phyloP scores from a whole-genome alignment of 805 yeast genomes.

The Komagataella populi region DNA sequence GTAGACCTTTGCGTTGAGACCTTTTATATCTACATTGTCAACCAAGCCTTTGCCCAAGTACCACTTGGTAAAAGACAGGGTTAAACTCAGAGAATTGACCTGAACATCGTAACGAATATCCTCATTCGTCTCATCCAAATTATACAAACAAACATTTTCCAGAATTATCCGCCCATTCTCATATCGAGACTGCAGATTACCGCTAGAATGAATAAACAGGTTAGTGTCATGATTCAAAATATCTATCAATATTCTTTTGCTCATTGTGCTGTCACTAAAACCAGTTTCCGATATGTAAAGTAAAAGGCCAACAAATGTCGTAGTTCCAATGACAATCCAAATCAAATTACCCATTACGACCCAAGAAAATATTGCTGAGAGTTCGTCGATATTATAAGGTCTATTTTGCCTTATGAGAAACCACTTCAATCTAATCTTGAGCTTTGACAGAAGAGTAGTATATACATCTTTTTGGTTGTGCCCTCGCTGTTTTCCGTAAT shows the following conservation, averaged over 20 bases:
- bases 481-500: background rate
- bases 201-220: constrained; percentile 9
- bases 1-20: constrained; percentile 86
- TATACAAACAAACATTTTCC: constrained; percentile 2
- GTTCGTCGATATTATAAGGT: constrained; percentile 69
- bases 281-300: constrained; percentile 70
- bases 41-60: constrained; percentile 83
- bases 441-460: background rate
- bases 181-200: constrained; percentile 67
- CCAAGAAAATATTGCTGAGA: constrained; percentile 87
- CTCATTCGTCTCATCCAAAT: constrained; percentile 65
- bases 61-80: constrained; percentile 82
- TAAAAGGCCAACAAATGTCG: constrained; percentile 77
- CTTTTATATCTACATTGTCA: constrained; percentile 66
- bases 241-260: constrained; percentile 32
- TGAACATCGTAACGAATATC: constrained; percentile 92
- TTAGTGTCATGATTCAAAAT: background rate
- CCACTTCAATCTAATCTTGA: constrained; percentile 2
- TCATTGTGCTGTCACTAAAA: constrained; percentile 73
- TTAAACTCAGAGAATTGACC: constrained; percentile 70
- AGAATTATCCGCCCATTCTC: constrained; percentile 29
- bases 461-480: background rate
- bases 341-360: constrained; percentile 76
- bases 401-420: constrained; percentile 1
- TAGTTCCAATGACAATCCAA: constrained; percentile 74